Evolutionary conservation across 345 rosid genomes (phyloP).

Genomic region (Hypericum perforatum): DNA sequence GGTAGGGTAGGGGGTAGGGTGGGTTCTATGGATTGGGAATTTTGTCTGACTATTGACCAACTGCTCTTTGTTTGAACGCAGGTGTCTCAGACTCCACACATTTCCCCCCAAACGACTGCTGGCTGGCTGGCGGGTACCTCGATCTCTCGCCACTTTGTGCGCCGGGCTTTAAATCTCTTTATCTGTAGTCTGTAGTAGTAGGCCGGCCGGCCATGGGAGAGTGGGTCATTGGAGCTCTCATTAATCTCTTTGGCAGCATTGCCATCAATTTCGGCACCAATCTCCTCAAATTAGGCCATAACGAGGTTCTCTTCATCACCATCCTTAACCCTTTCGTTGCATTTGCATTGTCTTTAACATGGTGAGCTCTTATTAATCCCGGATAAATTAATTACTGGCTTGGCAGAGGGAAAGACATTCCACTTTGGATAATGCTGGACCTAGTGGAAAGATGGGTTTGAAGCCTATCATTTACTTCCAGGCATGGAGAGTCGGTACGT

Average conservation of each 20-base stretch:
- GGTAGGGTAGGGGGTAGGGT: no score
- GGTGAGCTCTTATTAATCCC: conserved; percentile 11
- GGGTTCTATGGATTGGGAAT: no score
- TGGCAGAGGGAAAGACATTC: conserved; percentile 77
- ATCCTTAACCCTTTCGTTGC: not conserved
- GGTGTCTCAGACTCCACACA: no score
- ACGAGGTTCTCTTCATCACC: conserved; percentile 42
- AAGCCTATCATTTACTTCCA: conserved; percentile 84
- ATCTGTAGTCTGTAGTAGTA: conserved; percentile 13
- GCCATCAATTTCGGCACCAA: conserved; percentile 99
- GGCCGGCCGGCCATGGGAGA: conserved; percentile 97
- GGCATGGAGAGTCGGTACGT: conserved; percentile 94
- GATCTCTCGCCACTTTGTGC: no score
- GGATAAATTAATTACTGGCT: conserved; percentile 24
- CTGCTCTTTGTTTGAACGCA: no score
- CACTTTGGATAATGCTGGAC: conserved; percentile 41
- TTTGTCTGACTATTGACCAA: no score
- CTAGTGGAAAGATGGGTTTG: conserved; percentile 48
- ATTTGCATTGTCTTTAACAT: not conserved
- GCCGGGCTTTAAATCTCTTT: no score
- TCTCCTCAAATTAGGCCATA: conserved; percentile 94
- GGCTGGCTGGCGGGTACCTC: no score
- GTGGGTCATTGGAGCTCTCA: conserved; percentile 96
- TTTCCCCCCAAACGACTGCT: no score
- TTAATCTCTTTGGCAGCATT: conserved; percentile 88